Conservation (phyloP, 176 grass and related monocot genomes). For the Otatea glauca region DNA sequence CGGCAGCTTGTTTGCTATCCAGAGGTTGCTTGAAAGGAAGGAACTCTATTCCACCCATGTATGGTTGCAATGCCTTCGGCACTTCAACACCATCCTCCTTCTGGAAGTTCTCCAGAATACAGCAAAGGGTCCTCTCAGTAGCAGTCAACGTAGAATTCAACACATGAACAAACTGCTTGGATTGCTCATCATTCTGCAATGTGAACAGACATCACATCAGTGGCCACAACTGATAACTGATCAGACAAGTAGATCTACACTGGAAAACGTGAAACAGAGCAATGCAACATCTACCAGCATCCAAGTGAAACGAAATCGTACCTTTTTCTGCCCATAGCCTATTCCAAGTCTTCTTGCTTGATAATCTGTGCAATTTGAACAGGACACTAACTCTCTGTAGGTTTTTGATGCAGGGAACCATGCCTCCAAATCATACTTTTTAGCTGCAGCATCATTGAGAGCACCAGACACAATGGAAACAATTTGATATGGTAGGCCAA, state of each 20-base stretch:
- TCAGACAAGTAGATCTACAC: neutral
- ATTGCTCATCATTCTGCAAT: constrained; percentile 79
- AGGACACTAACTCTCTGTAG: constrained; percentile 87
- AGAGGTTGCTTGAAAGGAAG: constrained; percentile 72
- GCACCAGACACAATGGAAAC: constrained; percentile 92
- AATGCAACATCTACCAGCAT: neutral
- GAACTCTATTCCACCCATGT: constrained; percentile 72
- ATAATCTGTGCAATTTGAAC: constrained; percentile 96
- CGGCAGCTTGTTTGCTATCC: constrained; percentile 51
- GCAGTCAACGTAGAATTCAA: constrained; percentile 91
- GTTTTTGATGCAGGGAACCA: constrained; percentile 97
- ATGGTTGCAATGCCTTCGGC: constrained; percentile 67
- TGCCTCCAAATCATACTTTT: constrained; percentile 95
- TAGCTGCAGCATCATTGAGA: constrained; percentile 91
- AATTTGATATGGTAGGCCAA: constrained; percentile 86
- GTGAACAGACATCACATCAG: neutral
- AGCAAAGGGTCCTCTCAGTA: constrained; percentile 90
- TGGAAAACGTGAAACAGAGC: neutral
- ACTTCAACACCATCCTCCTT: constrained; percentile 77
- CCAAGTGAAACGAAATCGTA: constrained; percentile 22
- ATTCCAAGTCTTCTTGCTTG: constrained; percentile 93
- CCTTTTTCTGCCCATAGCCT: constrained; percentile 91
- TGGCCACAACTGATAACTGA: neutral
- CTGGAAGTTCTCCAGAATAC: constrained; percentile 88
- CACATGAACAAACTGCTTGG: constrained; percentile 92